These are phyloP conservation scores for Wickerhamomyces alni DNA, from an alignment of 805 yeast genomes.

Conservation along the genomic window DNA sequence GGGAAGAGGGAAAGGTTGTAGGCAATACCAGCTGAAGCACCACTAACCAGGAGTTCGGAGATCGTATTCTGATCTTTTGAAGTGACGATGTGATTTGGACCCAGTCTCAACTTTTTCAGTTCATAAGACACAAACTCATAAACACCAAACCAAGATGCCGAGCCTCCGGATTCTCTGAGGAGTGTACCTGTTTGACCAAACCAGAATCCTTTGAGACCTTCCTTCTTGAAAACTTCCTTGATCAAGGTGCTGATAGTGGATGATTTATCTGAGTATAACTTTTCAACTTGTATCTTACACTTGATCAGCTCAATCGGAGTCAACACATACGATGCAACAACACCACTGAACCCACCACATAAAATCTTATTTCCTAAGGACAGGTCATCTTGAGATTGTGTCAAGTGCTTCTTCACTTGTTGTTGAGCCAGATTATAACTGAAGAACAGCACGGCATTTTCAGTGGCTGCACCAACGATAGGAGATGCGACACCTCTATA, in stretches of 20 bases:
- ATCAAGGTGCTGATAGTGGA: slow-evolving; percentile 34
- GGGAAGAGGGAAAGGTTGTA: slow-evolving; percentile 83
- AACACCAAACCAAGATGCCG: slow-evolving; percentile 92
- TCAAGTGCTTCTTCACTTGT: slow-evolving; percentile 23
- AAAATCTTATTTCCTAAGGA: slow-evolving; percentile 41
- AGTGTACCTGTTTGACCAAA: slow-evolving; percentile 80
- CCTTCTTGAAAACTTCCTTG: slow-evolving; percentile 33
- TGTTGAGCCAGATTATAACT: slow-evolving; percentile 48
- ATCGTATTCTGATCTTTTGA: slow-evolving; percentile 28
- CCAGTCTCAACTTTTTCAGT: slow-evolving; percentile 31
- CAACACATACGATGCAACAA: slow-evolving; percentile 72
- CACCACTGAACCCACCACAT: slow-evolving; percentile 81
- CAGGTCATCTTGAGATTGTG: slow-evolving; percentile 17
- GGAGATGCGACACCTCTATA: slow-evolving; percentile 82
- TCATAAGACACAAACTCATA: slow-evolving; percentile 51
- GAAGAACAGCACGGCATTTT: slow-evolving; percentile 74
- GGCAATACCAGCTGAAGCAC: slow-evolving; percentile 81
- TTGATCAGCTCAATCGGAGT: slow-evolving; percentile 92
- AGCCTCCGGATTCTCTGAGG: slow-evolving; percentile 80
- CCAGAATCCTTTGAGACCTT: slow-evolving; percentile 78
- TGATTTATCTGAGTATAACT: slow-evolving; percentile 22
- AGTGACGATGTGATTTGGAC: slow-evolving; percentile 12
- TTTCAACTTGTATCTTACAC: slow-evolving; percentile 77
- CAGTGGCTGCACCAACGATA: slow-evolving; percentile 83
- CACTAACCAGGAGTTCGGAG: slow-evolving; percentile 60